A percentile compares a stretch with the other conserved stretches of the same genome.
Evolutionary conservation across 352 stramenopile genomes (phyloP).

Genomic region (Pythium plurisporium): DNA sequence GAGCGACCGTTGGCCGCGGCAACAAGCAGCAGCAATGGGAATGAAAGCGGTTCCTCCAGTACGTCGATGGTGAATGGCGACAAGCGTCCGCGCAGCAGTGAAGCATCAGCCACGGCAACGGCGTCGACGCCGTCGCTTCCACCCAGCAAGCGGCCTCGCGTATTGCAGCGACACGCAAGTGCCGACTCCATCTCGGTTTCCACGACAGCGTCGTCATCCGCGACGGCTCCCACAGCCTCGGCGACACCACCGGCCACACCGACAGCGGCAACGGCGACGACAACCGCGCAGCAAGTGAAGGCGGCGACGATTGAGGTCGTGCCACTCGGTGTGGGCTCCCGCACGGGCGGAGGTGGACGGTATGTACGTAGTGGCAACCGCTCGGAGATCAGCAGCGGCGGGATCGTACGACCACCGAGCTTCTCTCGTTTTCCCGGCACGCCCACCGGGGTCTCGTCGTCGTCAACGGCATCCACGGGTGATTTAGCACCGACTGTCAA

Average conservation of each 20-base stretch:
- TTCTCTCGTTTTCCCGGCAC: slow-evolving; percentile 2
- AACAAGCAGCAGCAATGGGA: too few species aligned
- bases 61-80: slow-evolving; percentile 6
- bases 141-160: slow-evolving; percentile 13
- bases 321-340: slow-evolving; percentile 34
- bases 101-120: slow-evolving; percentile 1
- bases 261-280: slow-evolving; percentile 6
- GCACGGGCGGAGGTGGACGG: slow-evolving; percentile 38
- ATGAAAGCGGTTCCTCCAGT: neutral
- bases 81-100: slow-evolving; percentile 20
- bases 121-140: neutral
- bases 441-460: neutral
- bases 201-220: neutral
- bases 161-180: slow-evolving; percentile 10
- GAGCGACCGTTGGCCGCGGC: neutral
- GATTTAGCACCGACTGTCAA: too few species aligned
- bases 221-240: neutral
- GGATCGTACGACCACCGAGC: slow-evolving; percentile 7
- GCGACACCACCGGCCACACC: slow-evolving; percentile 7
- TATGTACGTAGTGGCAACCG: slow-evolving; percentile 68
- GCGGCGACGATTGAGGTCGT: slow-evolving; percentile 44
- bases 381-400: slow-evolving; percentile 1
- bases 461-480: neutral
- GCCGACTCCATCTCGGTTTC: slow-evolving; percentile 4
- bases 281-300: slow-evolving; percentile 33